A percentile compares a stretch with the other conserved stretches of the same genome.
These are phyloP conservation scores for Pythium dissotocum DNA, from an alignment of 352 stramenopile species.

Conservation along the genomic window DNA sequence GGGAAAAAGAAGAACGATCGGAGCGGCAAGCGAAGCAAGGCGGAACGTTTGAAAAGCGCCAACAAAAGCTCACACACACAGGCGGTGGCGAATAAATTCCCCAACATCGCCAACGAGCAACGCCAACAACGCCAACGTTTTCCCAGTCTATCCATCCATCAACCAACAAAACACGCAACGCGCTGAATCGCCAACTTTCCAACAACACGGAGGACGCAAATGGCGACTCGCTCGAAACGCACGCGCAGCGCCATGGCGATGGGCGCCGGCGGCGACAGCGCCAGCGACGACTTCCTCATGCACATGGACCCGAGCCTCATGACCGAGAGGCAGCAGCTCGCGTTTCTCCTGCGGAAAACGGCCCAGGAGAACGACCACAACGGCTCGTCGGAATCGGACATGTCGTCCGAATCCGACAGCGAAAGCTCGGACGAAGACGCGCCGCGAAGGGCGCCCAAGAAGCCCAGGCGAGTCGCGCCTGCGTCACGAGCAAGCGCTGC, in stretches of 20 bases:
- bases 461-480: slow-evolving; percentile 7
- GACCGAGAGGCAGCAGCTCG: slow-evolving; percentile 79
- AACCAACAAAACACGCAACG: neutral
- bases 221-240: slow-evolving; percentile 25
- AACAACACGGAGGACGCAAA: neutral
- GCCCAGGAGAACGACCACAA: slow-evolving; percentile 41
- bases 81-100: neutral
- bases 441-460: slow-evolving; percentile 23
- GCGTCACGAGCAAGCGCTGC: neutral
- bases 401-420: slow-evolving; percentile 15
- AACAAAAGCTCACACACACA: slow-evolving; percentile 10
- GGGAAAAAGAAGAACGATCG: slow-evolving; percentile 13
- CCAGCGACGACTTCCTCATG: slow-evolving; percentile 24
- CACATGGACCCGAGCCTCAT: slow-evolving; percentile 66
- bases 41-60: slow-evolving; percentile 20
- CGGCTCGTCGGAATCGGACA: slow-evolving; percentile 11
- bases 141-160: slow-evolving; percentile 14
- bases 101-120: neutral
- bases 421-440: slow-evolving; percentile 38
- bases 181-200: neutral
- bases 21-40: slow-evolving; percentile 14
- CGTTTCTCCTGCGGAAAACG: slow-evolving; percentile 72
- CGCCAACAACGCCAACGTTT: neutral
- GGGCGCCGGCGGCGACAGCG: slow-evolving; percentile 4
- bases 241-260: slow-evolving; percentile 10